phyloP scores from a whole-genome alignment of 78 protist species.

The Dictyostelium citrinum region DNA sequence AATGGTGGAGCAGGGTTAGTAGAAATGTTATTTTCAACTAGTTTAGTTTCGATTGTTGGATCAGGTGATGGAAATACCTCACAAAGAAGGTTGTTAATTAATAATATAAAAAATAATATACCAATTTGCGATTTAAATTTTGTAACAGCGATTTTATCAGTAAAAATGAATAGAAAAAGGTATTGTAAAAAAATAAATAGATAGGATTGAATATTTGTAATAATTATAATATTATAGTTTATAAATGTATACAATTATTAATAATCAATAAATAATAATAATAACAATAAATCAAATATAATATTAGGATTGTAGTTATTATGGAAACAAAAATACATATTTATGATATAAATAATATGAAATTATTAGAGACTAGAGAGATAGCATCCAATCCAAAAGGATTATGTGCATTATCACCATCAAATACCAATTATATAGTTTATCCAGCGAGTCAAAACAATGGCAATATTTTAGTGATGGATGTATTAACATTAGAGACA shows the following conservation, averaged over 20 bases:
- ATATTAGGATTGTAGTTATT: conserved; percentile 78
- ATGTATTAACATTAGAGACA: conserved; percentile 70
- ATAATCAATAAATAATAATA: not conserved
- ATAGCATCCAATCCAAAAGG: conserved; percentile 82
- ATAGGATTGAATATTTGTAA: not conserved
- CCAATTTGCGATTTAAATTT: conserved; percentile 80
- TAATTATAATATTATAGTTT: not conserved
- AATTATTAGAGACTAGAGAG: conserved; percentile 80
- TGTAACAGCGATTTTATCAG: conserved; percentile 75
- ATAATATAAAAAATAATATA: conserved; percentile 76
- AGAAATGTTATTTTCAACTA: conserved; percentile 96
- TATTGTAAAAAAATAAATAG: not conserved
- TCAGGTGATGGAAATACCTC: conserved; percentile 85
- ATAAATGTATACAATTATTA: not conserved
- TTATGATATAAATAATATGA: conserved; percentile 86
- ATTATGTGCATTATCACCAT: conserved; percentile 72
- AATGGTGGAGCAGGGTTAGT: conserved; percentile 92
- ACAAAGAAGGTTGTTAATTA: conserved; percentile 79
- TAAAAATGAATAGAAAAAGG: conserved; percentile 78
- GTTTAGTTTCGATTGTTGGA: conserved; percentile 95
- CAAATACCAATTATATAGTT: conserved; percentile 65
- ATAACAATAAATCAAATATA: not conserved
- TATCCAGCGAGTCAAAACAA: conserved; percentile 55
- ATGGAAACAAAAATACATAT: conserved; percentile 83
- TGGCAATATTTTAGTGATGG: conserved; percentile 83